A percentile compares a stretch with the other conserved stretches of the same genome.
Evolutionary conservation across 1,284 basidiomycete genomes (phyloP).

Genomic region (Xerocomus minutiporus): DNA sequence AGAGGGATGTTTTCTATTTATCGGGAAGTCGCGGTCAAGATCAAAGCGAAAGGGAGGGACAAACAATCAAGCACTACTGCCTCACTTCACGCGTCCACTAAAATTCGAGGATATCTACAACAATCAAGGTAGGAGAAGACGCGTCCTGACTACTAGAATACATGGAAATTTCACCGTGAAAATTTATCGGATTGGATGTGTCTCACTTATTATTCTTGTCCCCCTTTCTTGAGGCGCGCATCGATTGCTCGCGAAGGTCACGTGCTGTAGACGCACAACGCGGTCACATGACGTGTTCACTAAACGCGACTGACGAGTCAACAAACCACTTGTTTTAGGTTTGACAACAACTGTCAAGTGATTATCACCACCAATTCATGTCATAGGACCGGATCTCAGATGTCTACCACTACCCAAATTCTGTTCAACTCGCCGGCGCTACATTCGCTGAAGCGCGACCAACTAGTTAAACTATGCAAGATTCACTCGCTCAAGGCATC

Average conservation of each 20-base stretch:
- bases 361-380: conserved; percentile 4
- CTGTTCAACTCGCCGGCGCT: conserved; percentile 76
- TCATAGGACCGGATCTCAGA: conserved; percentile 18
- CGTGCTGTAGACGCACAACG: conserved; percentile 10
- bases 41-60: conserved; percentile 15
- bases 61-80: conserved; percentile 9
- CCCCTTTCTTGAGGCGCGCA: neutral
- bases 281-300: conserved; percentile 17
- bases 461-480: conserved; percentile 78
- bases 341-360: conserved; percentile 1
- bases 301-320: conserved; percentile 11
- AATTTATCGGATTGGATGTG: conserved; percentile 5
- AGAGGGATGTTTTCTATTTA: conserved; percentile 14
- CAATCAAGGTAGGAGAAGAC: neutral
- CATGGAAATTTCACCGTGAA: neutral
- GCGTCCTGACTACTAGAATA: neutral
- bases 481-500: conserved; percentile 69
- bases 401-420: conserved; percentile 70
- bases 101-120: neutral
- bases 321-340: conserved; percentile 4
- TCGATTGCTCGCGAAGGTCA: conserved; percentile 8
- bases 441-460: conserved; percentile 72
- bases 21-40: conserved; percentile 9
- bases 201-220: conserved; percentile 16
- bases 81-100: neutral